Base-by-base conservation (phyloP, 768 basidiomycete genomes). In the Hysterangium stoloniferum region DNA sequence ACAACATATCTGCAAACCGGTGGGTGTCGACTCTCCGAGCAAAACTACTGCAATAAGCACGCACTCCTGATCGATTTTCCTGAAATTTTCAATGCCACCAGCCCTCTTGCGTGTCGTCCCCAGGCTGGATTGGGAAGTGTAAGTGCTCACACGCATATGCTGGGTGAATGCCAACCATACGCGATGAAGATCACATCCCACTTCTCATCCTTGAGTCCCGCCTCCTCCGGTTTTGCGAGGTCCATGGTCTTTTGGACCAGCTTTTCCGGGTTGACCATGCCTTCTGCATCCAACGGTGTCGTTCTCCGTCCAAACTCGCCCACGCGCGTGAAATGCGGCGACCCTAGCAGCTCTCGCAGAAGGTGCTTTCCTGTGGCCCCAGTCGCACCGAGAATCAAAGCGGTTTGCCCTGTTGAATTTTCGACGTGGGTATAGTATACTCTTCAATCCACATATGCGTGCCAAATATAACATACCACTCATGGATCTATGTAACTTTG, bases 151-250 rank as follows among this genome's bases (percentile, higher is more conserved):
- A 12, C 36, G 43, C 27, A 54, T 13, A 22, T 7, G 24, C 19
- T 15, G 9, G 13, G 15, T 2, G 13, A 45, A 33, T 7, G 19
- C 13, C 29, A 20, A 34, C 72, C 77, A 40, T 53, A 82, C 70
- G 84, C 73, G 54, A 91, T 78, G 59, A 80, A 83, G 0, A 91
- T 80, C 19, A 84, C 79, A 63, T 88, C 85, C 80, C 83, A 87
- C 37, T 74, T 76, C 7, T 71, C 75, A 1, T 74, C 69, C 37
- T 71, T 70, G 56, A 86, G 56, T 4, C 71, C 73, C 2, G 73
- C 68, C 38, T 71, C 70, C 6, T 71, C 72, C 5, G 83, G 58
- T 51, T 79, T 80, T 58, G 88, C 85, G 58, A 84, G 86, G 61
- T 86, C 77, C 47, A 86, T 71, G 2, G 66, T 67, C 58, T 80